Evolutionary conservation across 805 yeast genomes (phyloP), one percentile per base, ranked within the genome.

Genomic region (Candida glaebosa): DNA sequence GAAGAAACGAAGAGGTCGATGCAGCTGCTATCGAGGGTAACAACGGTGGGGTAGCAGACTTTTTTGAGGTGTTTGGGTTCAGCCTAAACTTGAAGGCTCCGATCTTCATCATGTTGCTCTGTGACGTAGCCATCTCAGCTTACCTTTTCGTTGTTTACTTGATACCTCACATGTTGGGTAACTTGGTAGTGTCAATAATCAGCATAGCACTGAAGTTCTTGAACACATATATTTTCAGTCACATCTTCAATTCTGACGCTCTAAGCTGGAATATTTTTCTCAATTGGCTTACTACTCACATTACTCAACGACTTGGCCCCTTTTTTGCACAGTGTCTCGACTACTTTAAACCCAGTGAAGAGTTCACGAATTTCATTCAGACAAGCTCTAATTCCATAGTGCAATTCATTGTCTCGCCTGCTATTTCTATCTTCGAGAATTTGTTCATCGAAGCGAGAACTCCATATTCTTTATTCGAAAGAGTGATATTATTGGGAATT

Each of bases 151-250:
- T 66, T 10, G 60, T 75, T 0, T 79, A 76, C 49, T 58, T 73
- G 14, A 45, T 76, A 2, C 83, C 84, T 8, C 71, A 76, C 5
- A 50, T 69, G 33, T 34, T 74, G 3, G 84, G 83, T 7, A 52
- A 55, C 37, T 38, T 51, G 10, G 43, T 44, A 46, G 41, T 38
- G 26, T 5, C 53, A 5, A 7, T 42, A n/a, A 42, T 38, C 40
- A 61, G 63, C 18, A 24, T 30, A 10, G 9, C 34, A 12, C 9
- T 42, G 3, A 35, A 34, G 17, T n/a, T 46, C 6, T 33, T 35
- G 10, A 37, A 24, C 26, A 10, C 34, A 2, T 22, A 34, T 4
- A 8, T 46, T 9, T 16, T 39, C 2, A 35, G 36, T 9, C 17
- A 12, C 17, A 18, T 35, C 31, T 22, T 15, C 20, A 8, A 9